These are phyloP conservation scores for Thermomucor indicae-seudaticae DNA, from an alignment of 371 early-diverging fungal genomes.

Conservation along the genomic window DNA sequence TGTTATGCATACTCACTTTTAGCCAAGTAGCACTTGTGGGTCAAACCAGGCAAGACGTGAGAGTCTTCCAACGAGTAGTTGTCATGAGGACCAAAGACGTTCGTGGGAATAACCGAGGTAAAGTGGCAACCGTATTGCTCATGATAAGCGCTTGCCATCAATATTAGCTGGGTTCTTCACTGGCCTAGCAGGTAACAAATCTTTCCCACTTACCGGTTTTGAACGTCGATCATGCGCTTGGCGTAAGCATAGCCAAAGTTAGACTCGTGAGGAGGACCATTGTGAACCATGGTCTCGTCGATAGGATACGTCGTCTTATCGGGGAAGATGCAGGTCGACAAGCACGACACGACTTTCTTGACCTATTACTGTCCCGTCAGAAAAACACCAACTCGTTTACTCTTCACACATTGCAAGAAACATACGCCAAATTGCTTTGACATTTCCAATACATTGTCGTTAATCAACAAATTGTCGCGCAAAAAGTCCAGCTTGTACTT, in stretches of 20 bases:
- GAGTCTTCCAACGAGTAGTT: constrained; percentile 81
- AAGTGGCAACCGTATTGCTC: constrained; percentile 82
- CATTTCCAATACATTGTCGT: constrained; percentile 74
- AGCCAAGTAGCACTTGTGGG: constrained; percentile 84
- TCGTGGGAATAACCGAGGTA: constrained; percentile 85
- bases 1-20: constrained; percentile 43
- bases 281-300: constrained; percentile 87
- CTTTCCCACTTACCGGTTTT: constrained; percentile 64
- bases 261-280: constrained; percentile 81
- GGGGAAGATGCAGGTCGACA: constrained; percentile 88
- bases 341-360: constrained; percentile 82
- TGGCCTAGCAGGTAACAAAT: background rate
- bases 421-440: constrained; percentile 62
- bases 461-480: constrained; percentile 78
- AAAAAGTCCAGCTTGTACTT: constrained; percentile 77
- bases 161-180: background rate
- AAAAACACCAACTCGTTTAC: background rate
- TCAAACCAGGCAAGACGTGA: constrained; percentile 83
- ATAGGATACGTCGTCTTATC: constrained; percentile 86
- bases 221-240: constrained; percentile 86
- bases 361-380: constrained; percentile 36
- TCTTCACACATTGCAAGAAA: background rate
- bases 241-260: constrained; percentile 90
- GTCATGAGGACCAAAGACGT: constrained; percentile 85
- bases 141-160: constrained; percentile 63